These are phyloP conservation scores for Salix brachista DNA, from an alignment of 345 rosid genomes.

Conservation along the genomic window DNA sequence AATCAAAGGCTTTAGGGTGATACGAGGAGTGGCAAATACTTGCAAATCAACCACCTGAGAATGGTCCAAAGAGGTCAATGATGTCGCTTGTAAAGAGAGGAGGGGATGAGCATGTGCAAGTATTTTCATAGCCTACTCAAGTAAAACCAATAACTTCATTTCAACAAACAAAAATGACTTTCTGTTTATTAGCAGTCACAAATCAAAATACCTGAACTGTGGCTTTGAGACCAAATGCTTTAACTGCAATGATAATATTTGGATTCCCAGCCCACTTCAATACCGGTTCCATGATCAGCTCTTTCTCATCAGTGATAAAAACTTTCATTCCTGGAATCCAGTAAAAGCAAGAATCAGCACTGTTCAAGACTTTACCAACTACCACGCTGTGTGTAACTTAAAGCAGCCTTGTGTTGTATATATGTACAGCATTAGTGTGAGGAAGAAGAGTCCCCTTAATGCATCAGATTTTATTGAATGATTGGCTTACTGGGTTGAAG, in stretches of 20 bases:
- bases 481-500: not conserved
- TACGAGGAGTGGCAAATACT: conserved; percentile 83
- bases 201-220: conserved; percentile 24
- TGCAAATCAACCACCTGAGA: conserved; percentile 84
- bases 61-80: conserved; percentile 1
- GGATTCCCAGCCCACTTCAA: conserved; percentile 40
- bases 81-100: not conserved
- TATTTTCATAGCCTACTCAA: not conserved
- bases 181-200: not conserved
- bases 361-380: not conserved
- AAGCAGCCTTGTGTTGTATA: not conserved
- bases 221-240: conserved; percentile 33
- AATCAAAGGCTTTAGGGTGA: conserved; percentile 87
- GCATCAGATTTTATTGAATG: not conserved
- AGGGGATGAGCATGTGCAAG: not conserved
- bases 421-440: not conserved
- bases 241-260: conserved; percentile 19
- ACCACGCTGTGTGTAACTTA: not conserved
- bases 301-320: conserved; percentile 28
- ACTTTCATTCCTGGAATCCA: conserved; percentile 27
- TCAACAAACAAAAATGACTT: not conserved
- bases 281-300: conserved; percentile 25
- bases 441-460: not conserved
- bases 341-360: not conserved
- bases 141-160: not conserved